Conservation (phyloP, 192 early-diverging fungal genomes). For the Coemansia sp. region DNA sequence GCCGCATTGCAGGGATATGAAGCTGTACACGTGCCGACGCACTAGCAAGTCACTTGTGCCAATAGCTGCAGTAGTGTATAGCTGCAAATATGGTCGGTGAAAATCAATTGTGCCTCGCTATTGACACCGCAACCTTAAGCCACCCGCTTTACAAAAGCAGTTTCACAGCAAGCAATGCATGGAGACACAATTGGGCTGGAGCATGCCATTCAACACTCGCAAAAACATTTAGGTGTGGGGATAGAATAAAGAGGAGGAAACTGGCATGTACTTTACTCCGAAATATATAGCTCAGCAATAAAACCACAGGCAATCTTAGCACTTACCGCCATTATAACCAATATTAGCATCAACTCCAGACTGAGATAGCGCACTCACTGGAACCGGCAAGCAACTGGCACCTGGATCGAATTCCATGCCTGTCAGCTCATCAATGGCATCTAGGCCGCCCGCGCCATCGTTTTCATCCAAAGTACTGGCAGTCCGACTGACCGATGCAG, state of each 20-base stretch:
- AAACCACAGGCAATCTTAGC: not conserved
- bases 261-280: not conserved
- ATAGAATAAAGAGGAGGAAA: not conserved
- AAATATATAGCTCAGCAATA: not conserved
- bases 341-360: not conserved
- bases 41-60: not conserved
- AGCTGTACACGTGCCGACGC: not conserved
- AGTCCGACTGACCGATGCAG: conserved; percentile 2
- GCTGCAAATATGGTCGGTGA: not conserved
- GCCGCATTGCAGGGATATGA: conserved; percentile 5
- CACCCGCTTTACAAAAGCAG: conserved; percentile 3
- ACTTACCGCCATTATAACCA: not conserved
- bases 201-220: not conserved
- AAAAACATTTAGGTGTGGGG: not conserved
- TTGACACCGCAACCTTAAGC: conserved; percentile 11
- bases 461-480: conserved; percentile 15
- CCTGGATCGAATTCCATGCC: not conserved
- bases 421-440: not conserved
- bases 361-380: not conserved
- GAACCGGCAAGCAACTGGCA: conserved; percentile 10
- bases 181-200: not conserved
- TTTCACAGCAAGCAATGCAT: not conserved
- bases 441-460: not conserved
- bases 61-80: not conserved
- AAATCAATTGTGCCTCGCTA: not conserved